Conservation (phyloP, 805 yeast species). For the Kuraishia ogatae region DNA sequence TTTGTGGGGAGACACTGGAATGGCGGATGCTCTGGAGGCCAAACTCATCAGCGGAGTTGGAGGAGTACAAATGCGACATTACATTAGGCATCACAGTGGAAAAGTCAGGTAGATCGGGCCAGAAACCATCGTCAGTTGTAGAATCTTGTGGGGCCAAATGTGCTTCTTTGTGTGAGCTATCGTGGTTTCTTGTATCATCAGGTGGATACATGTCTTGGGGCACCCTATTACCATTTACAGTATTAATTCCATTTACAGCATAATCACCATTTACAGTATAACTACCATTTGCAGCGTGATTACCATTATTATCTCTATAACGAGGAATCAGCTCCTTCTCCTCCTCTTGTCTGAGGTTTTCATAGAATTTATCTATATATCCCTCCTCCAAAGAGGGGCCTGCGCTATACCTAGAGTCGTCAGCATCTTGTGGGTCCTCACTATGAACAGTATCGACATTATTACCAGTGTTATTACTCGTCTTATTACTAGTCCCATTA, state of each 20-base stretch:
- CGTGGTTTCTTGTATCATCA: too few species aligned
- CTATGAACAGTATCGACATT: too few species aligned
- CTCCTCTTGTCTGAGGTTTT: not conserved
- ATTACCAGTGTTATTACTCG: too few species aligned
- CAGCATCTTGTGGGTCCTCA: not conserved
- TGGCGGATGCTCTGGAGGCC: not conserved
- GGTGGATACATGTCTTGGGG: too few species aligned
- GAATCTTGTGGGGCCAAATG: not conserved
- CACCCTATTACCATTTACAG: too few species aligned
- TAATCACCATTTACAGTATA: too few species aligned
- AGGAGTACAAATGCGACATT: not conserved
- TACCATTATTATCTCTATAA: too few species aligned
- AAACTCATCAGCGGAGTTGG: not conserved
- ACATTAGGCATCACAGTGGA: not conserved
- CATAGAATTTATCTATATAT: slow-evolving; percentile 7
- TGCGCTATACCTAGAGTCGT: slow-evolving; percentile 9
- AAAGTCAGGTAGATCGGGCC: slow-evolving; percentile 6
- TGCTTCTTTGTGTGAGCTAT: too few species aligned
- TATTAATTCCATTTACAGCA: too few species aligned
- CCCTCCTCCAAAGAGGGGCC: slow-evolving; percentile 15
- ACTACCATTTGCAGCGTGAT: too few species aligned
- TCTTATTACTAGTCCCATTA: too few species aligned
- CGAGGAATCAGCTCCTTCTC: too few species aligned
- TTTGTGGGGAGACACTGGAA: not conserved
- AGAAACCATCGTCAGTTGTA: not conserved